Conservation (phyloP, 2,329 filamentous ascomycete genomes). For the Didymella keratinophila region DNA sequence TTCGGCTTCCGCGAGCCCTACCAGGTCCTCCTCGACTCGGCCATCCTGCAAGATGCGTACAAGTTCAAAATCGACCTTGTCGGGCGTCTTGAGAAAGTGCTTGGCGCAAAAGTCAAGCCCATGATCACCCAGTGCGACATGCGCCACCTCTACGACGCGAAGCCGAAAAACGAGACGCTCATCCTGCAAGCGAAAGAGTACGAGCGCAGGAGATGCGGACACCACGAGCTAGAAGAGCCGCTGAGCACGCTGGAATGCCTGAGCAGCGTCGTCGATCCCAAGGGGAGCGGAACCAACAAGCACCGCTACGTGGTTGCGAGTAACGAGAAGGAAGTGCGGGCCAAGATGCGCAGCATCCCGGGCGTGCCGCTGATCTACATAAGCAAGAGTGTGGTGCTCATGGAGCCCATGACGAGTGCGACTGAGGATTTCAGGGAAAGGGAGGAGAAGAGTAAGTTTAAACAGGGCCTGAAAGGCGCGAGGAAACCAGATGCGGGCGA, state of each 20-base stretch:
- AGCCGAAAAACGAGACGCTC: constrained; percentile 62
- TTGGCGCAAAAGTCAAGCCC: constrained; percentile 86
- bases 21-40: constrained; percentile 78
- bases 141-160: constrained; percentile 75
- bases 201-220: constrained; percentile 79
- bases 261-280: constrained; percentile 78
- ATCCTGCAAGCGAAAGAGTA: constrained; percentile 78
- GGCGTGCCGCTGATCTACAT: constrained; percentile 83
- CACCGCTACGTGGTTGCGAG: constrained; percentile 80
- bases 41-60: constrained; percentile 82
- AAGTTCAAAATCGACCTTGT: constrained; percentile 88
- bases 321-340: constrained; percentile 71
- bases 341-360: constrained; percentile 69
- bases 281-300: constrained; percentile 74
- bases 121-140: constrained; percentile 86
- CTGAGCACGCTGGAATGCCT: constrained; percentile 75
- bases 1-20: constrained; percentile 95
- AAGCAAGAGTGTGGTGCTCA: constrained; percentile 78
- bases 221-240: constrained; percentile 77
- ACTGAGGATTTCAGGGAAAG: constrained; percentile 69
- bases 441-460: constrained; percentile 79
- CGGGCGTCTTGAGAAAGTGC: constrained; percentile 76
- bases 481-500: constrained; percentile 37
- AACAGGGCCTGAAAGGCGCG: constrained; percentile 68
- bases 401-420: constrained; percentile 77